A percentile compares a stretch with the other conserved stretches of the same genome.
Evolutionary conservation across 148 eudicot genomes (phyloP).

Genomic region (Suaeda aralocaspica): DNA sequence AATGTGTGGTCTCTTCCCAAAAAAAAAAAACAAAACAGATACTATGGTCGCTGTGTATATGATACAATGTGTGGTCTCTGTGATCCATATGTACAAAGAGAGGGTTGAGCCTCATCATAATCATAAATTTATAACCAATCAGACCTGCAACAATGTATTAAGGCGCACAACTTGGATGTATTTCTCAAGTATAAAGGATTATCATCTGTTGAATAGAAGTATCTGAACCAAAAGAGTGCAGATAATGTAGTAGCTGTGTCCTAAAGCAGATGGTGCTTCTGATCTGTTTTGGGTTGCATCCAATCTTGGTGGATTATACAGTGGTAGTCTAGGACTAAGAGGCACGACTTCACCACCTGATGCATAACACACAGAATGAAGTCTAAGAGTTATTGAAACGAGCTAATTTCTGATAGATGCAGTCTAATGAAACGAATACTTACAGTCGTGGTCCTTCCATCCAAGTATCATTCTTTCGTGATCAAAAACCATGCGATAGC

Average conservation of each 20-base stretch:
- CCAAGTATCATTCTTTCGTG: constrained; percentile 38
- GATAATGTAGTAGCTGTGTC: constrained; percentile 7
- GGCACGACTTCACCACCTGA: constrained; percentile 31
- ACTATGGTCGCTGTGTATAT: no score
- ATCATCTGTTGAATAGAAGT: constrained; percentile 9
- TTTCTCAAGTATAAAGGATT: not conserved
- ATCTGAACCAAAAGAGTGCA: constrained; percentile 15
- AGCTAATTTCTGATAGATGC: not conserved
- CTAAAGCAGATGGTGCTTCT: constrained; percentile 3
- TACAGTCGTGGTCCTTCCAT: constrained; percentile 42
- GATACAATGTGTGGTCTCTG: not conserved
- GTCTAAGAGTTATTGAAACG: no score
- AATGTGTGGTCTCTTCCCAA: no score
- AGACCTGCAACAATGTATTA: not conserved
- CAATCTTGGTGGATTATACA: not conserved
- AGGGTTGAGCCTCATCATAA: not conserved
- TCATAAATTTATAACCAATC: not conserved
- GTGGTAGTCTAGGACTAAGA: not conserved
- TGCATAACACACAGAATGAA: not conserved
- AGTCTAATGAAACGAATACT: constrained; percentile 11
- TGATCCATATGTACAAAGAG: constrained; percentile 10
- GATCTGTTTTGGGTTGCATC: not conserved
- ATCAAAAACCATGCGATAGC: constrained; percentile 43
- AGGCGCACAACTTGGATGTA: not conserved
- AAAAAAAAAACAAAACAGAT: no score